Evolutionary conservation across 257 asterid species (phyloP), one percentile per base, ranked within the genome.

Genomic region (Leonotis leonurus): DNA sequence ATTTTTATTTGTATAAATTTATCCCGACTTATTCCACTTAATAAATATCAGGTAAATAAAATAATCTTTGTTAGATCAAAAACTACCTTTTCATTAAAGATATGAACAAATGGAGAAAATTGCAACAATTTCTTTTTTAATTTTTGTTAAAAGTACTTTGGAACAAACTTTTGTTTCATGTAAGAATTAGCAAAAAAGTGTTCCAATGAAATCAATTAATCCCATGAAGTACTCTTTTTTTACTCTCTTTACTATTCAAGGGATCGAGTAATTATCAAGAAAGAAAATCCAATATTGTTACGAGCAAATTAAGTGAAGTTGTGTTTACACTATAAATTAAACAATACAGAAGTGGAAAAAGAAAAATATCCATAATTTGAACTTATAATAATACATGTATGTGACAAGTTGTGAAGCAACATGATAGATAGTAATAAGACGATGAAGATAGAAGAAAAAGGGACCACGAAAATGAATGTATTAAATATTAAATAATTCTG

Each of bases 401-500:
- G 39, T 12, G 24, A 44, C 36, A 33, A 67, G 46, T 30, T 30
- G 53, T 30, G 7, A 53, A 17, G 63, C 46, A 64, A 25, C 39
- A 64, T 40, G 69, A 39, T 36, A 11, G 27, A 65, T 40, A 17
- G 44, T 53, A 65, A 65, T 53, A 53, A 53, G 22, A 54, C 53
- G 16, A 65, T 43, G 39, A 43, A 43, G 44, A 54, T 35, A 46
- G 64, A 70, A 43, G 33, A 8, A 1, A 74, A 74, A 53, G 76
- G 88, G 91, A 79, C 91, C 91, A 84, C 84, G 8, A 56, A 46
- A 72, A 18, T 25, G 26, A 13, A 27, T 14, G 22, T n/a, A n/a
- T n/a, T n/a, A n/a, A n/a, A n/a, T n/a, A n/a, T n/a, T n/a, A n/a
- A n/a, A n/a, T n/a, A n/a, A n/a, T n/a, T n/a, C n/a, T n/a, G n/a